Evolutionary conservation across 805 yeast species (phyloP).

Genomic region (Metschnikowia continentalis): DNA sequence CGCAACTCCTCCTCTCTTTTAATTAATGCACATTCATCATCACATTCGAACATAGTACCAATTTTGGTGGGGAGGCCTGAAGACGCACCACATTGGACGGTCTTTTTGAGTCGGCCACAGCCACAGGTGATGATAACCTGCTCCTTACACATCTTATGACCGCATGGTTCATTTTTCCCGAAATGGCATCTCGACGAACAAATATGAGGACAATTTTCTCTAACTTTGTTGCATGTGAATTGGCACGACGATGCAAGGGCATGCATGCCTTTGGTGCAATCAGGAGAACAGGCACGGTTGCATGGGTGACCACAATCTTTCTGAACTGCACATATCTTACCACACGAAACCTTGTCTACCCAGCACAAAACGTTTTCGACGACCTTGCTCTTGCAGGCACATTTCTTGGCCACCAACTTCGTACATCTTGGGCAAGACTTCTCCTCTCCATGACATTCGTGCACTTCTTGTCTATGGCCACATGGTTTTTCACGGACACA

Average conservation of each 20-base stretch:
- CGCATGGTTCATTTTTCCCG: conserved; percentile 45
- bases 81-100: conserved; percentile 57
- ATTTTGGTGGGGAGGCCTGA: conserved; percentile 26
- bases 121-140: conserved; percentile 50
- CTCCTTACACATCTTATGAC: conserved; percentile 48
- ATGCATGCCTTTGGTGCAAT: conserved; percentile 62
- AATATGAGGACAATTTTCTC: conserved; percentile 61
- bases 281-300: conserved; percentile 55
- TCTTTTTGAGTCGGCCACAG: conserved; percentile 55
- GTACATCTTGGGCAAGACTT: conserved; percentile 77
- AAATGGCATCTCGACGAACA: conserved; percentile 65
- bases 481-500: conserved; percentile 58
- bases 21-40: conserved; percentile 59
- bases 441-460: conserved; percentile 68
- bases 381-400: conserved; percentile 57
- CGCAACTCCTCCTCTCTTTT: conserved; percentile 59
- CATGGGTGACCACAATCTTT: conserved; percentile 43
- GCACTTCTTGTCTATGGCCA: conserved; percentile 70
- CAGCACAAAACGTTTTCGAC: conserved; percentile 68
- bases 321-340: conserved; percentile 28
- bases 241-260: conserved; percentile 47
- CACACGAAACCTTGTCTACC: conserved; percentile 64
- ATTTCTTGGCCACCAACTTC: conserved; percentile 45
- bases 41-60: conserved; percentile 52
- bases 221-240: conserved; percentile 51